Conservation (phyloP, 1,139 yeast genomes). For the Zygotorulaspora mrakii region DNA sequence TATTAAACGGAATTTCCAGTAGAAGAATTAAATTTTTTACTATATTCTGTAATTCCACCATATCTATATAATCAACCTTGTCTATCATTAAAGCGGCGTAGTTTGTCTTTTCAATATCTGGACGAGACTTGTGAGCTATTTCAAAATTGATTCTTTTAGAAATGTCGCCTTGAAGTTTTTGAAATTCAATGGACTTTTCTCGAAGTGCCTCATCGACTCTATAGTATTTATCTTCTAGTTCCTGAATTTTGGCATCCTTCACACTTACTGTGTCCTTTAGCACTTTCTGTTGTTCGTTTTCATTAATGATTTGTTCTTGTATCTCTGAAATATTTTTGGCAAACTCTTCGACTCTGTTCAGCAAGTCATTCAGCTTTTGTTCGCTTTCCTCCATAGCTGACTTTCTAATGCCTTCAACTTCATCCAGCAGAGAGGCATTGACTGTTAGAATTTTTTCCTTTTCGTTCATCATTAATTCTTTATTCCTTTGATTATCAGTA, state of each 20-base stretch:
- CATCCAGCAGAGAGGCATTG: constrained; percentile 9
- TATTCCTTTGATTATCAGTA: constrained; percentile 9
- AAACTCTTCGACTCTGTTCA: constrained; percentile 15
- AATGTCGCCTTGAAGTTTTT: constrained; percentile 17
- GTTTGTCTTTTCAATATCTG: constrained; percentile 18
- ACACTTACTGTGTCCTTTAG: constrained; percentile 6
- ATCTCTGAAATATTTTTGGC: constrained; percentile 6
- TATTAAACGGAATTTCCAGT: constrained; percentile 35
- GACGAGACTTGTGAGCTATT: constrained; percentile 19
- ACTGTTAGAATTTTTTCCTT: constrained; percentile 12
- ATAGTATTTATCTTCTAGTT: constrained; percentile 7
- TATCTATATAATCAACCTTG: constrained; percentile 27
- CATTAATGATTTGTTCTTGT: constrained; percentile 9
- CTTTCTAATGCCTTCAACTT: constrained; percentile 9
- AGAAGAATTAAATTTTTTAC: constrained; percentile 34
- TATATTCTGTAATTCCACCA: constrained; percentile 33
- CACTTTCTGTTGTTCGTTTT: constrained; percentile 3
- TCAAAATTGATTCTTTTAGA: constrained; percentile 20
- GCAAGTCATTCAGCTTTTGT: constrained; percentile 9
- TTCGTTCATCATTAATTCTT: constrained; percentile 14
- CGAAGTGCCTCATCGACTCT: constrained; percentile 11
- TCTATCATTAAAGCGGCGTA: constrained; percentile 32
- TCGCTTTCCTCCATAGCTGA: constrained; percentile 10
- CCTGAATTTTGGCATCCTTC: constrained; percentile 7
- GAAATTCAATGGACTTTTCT: constrained; percentile 10